Conservation (phyloP, 139 green algal species). For the Haematococcus lacustris region DNA sequence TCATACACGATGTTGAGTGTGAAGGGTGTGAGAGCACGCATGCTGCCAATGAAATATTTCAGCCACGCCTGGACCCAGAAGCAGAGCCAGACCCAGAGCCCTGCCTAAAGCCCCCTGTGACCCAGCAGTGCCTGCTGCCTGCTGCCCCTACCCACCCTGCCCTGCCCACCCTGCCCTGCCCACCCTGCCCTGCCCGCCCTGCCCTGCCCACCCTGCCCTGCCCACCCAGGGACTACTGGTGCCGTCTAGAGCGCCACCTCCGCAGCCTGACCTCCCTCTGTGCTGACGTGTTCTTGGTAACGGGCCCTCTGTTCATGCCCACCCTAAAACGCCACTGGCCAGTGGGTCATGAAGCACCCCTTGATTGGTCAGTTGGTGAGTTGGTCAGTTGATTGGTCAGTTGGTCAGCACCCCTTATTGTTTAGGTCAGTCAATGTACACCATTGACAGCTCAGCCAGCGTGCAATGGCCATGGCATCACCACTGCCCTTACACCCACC, state of each 20-base stretch:
- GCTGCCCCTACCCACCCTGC: too few relatives aligned
- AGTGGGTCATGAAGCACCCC: constrained; percentile 63
- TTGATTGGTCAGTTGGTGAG: constrained; percentile 61
- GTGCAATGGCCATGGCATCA: not conserved
- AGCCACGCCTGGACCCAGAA: too few relatives aligned
- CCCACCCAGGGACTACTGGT: constrained; percentile 82
- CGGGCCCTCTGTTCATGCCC: constrained; percentile 73
- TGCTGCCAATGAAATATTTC: too few relatives aligned
- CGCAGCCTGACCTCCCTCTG: constrained; percentile 40
- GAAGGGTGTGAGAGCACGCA: too few relatives aligned
- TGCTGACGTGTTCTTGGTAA: constrained; percentile 72
- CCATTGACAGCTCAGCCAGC: not conserved
- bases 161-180: too few relatives aligned
- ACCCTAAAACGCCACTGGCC: constrained; percentile 3
- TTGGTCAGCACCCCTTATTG: not conserved
- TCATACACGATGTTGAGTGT: too few relatives aligned
- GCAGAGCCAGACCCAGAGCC: too few relatives aligned
- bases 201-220: not conserved
- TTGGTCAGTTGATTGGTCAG: too few relatives aligned
- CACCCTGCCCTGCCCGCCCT: not conserved
- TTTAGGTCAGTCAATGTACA: not conserved
- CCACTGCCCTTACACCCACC: too few relatives aligned
- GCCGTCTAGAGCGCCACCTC: constrained; percentile 84
- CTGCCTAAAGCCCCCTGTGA: too few relatives aligned
- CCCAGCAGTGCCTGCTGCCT: too few relatives aligned